Evolutionary conservation across 2,329 filamentous ascomycete species (phyloP).

Genomic region (Fusarium musae): DNA sequence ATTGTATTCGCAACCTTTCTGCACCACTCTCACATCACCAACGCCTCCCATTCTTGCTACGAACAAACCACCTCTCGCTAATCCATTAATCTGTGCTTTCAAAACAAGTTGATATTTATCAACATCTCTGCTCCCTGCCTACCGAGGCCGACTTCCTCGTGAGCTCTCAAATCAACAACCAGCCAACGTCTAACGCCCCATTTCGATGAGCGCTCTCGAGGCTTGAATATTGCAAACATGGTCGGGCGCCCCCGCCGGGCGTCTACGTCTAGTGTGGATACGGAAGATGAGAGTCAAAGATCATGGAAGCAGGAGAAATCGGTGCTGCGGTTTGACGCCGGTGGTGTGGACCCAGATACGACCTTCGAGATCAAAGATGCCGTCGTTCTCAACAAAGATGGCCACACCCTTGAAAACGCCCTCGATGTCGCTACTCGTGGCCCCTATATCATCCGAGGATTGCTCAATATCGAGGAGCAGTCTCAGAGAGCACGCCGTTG

Average conservation of each 20-base stretch:
- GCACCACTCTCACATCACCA: not conserved
- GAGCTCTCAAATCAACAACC: not conserved
- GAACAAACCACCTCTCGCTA: not conserved
- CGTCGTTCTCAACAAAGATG: slow-evolving; percentile 66
- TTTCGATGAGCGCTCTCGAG: slow-evolving; percentile 28
- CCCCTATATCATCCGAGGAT: slow-evolving; percentile 71
- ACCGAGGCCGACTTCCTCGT: not conserved
- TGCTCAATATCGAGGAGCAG: slow-evolving; percentile 63
- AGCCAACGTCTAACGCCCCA: not conserved
- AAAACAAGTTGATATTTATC: not conserved
- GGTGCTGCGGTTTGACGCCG: slow-evolving; percentile 45
- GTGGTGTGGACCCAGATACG: slow-evolving; percentile 61
- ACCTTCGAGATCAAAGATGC: slow-evolving; percentile 71
- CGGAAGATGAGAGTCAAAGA: slow-evolving; percentile 52
- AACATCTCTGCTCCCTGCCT: not conserved
- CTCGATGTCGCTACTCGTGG: slow-evolving; percentile 69
- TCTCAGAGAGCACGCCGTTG: slow-evolving; percentile 50
- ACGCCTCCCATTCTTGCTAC: not conserved
- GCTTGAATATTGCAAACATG: slow-evolving; percentile 50
- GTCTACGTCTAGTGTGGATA: slow-evolving; percentile 59
- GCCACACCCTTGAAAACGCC: slow-evolving; percentile 66
- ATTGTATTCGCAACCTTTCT: not conserved
- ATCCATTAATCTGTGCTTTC: not conserved
- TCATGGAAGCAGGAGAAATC: slow-evolving; percentile 51
- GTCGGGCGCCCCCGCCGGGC: slow-evolving; percentile 53